Evolutionary conservation across 768 basidiomycete species (phyloP).

Genomic region (Mycena haematopus): DNA sequence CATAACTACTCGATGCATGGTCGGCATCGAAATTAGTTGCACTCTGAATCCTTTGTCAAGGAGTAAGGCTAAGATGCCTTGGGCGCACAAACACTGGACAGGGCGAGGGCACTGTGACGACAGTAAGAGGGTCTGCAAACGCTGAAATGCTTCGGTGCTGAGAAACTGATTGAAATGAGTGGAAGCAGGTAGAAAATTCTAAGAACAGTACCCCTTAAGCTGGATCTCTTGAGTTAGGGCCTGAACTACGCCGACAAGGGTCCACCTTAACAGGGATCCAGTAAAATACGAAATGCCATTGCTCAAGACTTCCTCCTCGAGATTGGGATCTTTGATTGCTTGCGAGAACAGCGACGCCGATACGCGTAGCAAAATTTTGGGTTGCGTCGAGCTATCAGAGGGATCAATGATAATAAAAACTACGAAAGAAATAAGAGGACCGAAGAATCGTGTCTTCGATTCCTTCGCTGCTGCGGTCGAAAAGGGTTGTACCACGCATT

Average conservation of each 20-base stretch:
- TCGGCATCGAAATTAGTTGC: slow-evolving; percentile 10
- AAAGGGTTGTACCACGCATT: slow-evolving; percentile 77
- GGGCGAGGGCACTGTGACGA: slow-evolving; percentile 70
- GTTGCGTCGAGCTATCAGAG: slow-evolving; percentile 66
- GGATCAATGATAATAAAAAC: neutral
- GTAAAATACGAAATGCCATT: slow-evolving; percentile 84
- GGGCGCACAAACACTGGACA: slow-evolving; percentile 69
- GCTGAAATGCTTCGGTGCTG: slow-evolving; percentile 59
- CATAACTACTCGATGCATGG: slow-evolving; percentile 23
- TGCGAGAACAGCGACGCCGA: slow-evolving; percentile 70
- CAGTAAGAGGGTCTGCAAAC: slow-evolving; percentile 70
- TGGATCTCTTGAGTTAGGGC: slow-evolving; percentile 67
- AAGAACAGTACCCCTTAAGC: slow-evolving; percentile 50
- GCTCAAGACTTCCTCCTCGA: slow-evolving; percentile 70
- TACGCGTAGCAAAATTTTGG: slow-evolving; percentile 69
- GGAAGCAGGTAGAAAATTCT: neutral
- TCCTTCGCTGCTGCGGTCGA: slow-evolving; percentile 78
- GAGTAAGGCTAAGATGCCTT: slow-evolving; percentile 55
- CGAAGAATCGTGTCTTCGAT: slow-evolving; percentile 82
- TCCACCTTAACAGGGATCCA: slow-evolving; percentile 78
- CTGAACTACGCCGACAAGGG: slow-evolving; percentile 74
- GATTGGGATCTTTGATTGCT: slow-evolving; percentile 63
- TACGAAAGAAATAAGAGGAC: slow-evolving; percentile 39
- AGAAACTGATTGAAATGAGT: slow-evolving; percentile 44
- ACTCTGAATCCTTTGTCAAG: slow-evolving; percentile 43